Evolutionary conservation across 306 rosid species (phyloP).

Genomic region (Parietaria judaica): DNA sequence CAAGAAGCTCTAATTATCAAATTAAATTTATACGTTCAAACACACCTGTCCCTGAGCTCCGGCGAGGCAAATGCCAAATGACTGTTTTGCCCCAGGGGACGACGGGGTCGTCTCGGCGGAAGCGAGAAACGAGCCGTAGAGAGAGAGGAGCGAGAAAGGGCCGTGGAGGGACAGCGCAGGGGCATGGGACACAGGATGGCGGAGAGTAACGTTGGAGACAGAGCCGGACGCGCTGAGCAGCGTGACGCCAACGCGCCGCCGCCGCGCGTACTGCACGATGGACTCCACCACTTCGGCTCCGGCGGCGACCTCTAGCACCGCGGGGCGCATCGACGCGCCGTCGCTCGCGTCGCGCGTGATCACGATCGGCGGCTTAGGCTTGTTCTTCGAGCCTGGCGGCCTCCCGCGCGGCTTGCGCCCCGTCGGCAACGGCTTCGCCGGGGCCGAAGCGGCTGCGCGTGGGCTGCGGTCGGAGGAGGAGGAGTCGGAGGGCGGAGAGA

Average conservation of each 20-base stretch:
- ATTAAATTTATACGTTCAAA: too few species aligned
- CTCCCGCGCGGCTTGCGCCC: conserved; percentile 40
- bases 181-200: conserved; percentile 13
- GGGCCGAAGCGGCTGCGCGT: conserved; percentile 13
- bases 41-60: conserved; percentile 28
- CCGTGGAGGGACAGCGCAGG: conserved; percentile 26
- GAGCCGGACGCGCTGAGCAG: conserved; percentile 37
- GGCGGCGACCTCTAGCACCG: conserved; percentile 31
- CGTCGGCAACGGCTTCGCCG: background rate
- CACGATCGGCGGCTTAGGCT: conserved; percentile 41
- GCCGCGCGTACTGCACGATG: conserved; percentile 26
- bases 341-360: conserved; percentile 19
- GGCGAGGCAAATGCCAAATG: conserved; percentile 33
- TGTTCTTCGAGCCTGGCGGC: conserved; percentile 64
- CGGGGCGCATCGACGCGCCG: conserved; percentile 19
- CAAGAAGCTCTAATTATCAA: too few species aligned
- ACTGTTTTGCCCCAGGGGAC: conserved; percentile 1
- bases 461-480: conserved; percentile 26
- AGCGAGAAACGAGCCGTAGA: conserved; percentile 26
- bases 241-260: conserved; percentile 16
- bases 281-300: conserved; percentile 42
- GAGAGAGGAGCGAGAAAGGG: conserved; percentile 24
- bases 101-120: background rate
- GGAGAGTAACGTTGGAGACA: conserved; percentile 30
- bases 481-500: conserved; percentile 21